Evolutionary conservation across 208 protist species (phyloP).

Genomic region (Trypanosoma caninum): DNA sequence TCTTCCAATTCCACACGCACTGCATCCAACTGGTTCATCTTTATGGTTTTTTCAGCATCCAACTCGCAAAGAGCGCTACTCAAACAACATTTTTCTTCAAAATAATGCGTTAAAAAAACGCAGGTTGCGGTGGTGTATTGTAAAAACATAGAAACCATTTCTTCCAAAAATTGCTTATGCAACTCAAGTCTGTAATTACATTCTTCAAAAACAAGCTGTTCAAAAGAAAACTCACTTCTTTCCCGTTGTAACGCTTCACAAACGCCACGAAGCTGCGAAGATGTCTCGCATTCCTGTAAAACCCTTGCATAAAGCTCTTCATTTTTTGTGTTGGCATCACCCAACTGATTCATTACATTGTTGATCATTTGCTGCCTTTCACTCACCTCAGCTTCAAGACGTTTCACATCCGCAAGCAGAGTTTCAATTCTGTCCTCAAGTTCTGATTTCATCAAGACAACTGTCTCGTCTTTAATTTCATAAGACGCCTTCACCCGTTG

Average conservation of each 20-base stretch:
- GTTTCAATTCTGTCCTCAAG: slow-evolving; percentile 40
- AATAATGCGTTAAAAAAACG: not conserved
- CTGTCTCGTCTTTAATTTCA: slow-evolving; percentile 54
- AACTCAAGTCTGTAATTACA: not conserved
- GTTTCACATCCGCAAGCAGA: slow-evolving; percentile 32
- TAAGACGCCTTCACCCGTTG: slow-evolving; percentile 29
- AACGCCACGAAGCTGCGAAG: slow-evolving; percentile 23
- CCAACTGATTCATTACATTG: slow-evolving; percentile 60
- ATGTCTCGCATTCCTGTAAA: slow-evolving; percentile 45
- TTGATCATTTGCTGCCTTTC: slow-evolving; percentile 56
- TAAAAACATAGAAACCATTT: slow-evolving; percentile 14
- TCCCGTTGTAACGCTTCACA: slow-evolving; percentile 16
- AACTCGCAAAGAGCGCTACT: not conserved
- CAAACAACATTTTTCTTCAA: slow-evolving; percentile 5
- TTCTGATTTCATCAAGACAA: slow-evolving; percentile 47
- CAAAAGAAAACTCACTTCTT: slow-evolving; percentile 1
- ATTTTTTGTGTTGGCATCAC: slow-evolving; percentile 51
- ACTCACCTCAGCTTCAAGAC: slow-evolving; percentile 46
- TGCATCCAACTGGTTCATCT: not conserved
- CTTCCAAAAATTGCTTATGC: slow-evolving; percentile 3
- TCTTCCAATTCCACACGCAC: not conserved
- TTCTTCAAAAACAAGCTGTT: slow-evolving; percentile 14
- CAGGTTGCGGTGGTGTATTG: not conserved
- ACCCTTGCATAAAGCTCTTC: slow-evolving; percentile 47
- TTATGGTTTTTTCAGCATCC: slow-evolving; percentile 3